Base-by-base conservation (phyloP, 495 filamentous ascomycete genomes). In the Penicillium chermesinum region DNA sequence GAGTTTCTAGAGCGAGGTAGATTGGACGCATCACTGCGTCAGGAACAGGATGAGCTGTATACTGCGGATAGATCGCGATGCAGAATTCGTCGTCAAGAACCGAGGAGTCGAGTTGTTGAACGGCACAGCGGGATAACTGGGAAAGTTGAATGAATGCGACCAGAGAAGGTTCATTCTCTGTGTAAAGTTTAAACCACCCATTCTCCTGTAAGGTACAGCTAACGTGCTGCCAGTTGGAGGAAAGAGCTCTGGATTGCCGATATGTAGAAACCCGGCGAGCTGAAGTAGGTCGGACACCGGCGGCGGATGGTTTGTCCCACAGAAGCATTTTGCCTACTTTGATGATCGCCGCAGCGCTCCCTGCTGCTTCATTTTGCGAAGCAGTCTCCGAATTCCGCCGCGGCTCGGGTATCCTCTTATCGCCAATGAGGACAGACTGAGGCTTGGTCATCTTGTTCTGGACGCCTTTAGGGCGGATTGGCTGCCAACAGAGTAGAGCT, bases 201-300 rank as follows among this genome's bases (percentile, higher is more conserved):
- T 96, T 97, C 60, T 96, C 93, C 52, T 94, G 86, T 14, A 99
- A 72, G 33, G 90, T 95, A 71, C 91, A 95, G 38, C 90, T 95
- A 25, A 97, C 87, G 46, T 77, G 81, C 55, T 86, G 80, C 94
- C 93, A 96, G 9, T 84, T 70, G 2, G 74, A 72, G 21, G 77
- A 78, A 34, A 77, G 65, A 8, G 75, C 67, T 45, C 73, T 76
- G 43, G 78, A 75, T 48, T 81, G 75, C 48, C 75, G 69, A 54
- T 81, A 80, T 4, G 75, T 78, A 13, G 77, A 71, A 44, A 72
- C 60, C 18, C 72, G 70, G 27, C 65, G 66, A 10, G 57, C 57
- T 21, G 72, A 70, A 27, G 60, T 57, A 6, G 72, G 64, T 33
- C 68, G 64, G 46, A 65, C 62, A 12, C 72, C 71, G 38, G 70